Evolutionary conservation across 257 asterid species (phyloP).

Genomic region (Cruciata laevipes): DNA sequence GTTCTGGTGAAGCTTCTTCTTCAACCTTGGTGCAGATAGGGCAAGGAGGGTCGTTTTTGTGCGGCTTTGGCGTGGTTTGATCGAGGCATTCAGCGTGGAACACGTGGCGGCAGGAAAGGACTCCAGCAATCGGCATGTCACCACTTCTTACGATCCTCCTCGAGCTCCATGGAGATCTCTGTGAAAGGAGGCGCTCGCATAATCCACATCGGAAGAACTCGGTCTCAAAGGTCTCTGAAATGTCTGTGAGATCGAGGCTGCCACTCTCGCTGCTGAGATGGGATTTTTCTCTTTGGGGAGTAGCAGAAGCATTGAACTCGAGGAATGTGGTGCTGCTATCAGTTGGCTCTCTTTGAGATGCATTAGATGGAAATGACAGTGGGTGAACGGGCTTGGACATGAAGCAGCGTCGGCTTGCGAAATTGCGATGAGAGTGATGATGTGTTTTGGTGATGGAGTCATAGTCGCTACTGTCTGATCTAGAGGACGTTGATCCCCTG

Average conservation of each 20-base stretch:
- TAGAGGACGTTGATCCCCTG: constrained; percentile 76
- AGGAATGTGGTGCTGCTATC: constrained; percentile 21
- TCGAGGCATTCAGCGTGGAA: constrained; percentile 97
- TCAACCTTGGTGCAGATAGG: constrained; percentile 66
- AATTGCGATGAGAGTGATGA: constrained; percentile 60
- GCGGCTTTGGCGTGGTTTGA: constrained; percentile 75
- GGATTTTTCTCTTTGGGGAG: constrained; percentile 52
- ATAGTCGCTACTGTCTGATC: constrained; percentile 80
- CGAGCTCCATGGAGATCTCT: constrained; percentile 92
- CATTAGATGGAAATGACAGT: constrained; percentile 51
- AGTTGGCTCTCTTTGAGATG: constrained; percentile 34
- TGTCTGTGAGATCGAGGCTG: constrained; percentile 62
- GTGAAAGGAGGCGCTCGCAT: constrained; percentile 85
- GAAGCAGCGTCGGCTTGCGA: constrained; percentile 61
- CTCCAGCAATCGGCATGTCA: constrained; percentile 92
- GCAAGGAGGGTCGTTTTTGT: constrained; percentile 82
- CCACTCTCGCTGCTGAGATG: constrained; percentile 68
- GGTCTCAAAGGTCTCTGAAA: constrained; percentile 43
- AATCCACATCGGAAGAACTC: constrained; percentile 61
- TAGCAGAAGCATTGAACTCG: constrained; percentile 32
- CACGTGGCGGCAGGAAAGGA: constrained; percentile 83
- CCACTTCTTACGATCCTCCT: constrained; percentile 72
- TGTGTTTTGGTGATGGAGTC: constrained; percentile 52
- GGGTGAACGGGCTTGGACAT: constrained; percentile 96
- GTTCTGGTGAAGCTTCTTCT: constrained; percentile 60